Percentiles rank a stretch among this genome's conserved stretches.
Conservation (phyloP, 169 alveolate genomes). For the Plasmodium knowlesi region DNA sequence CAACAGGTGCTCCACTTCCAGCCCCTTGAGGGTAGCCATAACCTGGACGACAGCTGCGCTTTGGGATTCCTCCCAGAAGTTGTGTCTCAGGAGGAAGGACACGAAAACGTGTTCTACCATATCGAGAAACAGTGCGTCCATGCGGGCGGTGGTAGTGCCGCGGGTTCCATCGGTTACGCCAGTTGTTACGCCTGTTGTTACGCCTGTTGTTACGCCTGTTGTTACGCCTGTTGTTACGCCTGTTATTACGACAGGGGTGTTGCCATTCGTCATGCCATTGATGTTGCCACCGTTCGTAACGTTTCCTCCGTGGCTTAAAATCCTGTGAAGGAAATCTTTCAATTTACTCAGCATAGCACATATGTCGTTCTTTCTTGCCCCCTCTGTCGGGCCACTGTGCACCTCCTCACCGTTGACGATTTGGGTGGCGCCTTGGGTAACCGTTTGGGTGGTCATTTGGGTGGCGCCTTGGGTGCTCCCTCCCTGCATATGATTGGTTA, state of each 20-base stretch:
- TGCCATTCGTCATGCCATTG: not conserved
- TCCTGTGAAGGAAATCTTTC: not conserved
- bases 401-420: not conserved
- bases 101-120: slow-evolving; percentile 40
- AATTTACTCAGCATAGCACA: not conserved
- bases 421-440: no score
- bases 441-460: no score
- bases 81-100: slow-evolving; percentile 9
- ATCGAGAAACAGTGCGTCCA: slow-evolving; percentile 26
- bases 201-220: no score
- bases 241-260: no score
- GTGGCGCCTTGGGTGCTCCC: not conserved
- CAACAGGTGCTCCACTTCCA: not conserved
- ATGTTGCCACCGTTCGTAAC: not conserved
- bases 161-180: no score
- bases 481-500: not conserved
- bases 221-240: no score
- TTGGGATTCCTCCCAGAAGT: not conserved
- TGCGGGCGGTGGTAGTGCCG: not conserved
- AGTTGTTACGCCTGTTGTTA: no score
- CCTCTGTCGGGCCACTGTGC: not conserved
- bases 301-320: not conserved
- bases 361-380: not conserved
- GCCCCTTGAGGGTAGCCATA: not conserved
- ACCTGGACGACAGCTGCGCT: not conserved